Base-by-base conservation (phyloP, 2,329 filamentous ascomycete genomes). In the Aspergillus jensenii region DNA sequence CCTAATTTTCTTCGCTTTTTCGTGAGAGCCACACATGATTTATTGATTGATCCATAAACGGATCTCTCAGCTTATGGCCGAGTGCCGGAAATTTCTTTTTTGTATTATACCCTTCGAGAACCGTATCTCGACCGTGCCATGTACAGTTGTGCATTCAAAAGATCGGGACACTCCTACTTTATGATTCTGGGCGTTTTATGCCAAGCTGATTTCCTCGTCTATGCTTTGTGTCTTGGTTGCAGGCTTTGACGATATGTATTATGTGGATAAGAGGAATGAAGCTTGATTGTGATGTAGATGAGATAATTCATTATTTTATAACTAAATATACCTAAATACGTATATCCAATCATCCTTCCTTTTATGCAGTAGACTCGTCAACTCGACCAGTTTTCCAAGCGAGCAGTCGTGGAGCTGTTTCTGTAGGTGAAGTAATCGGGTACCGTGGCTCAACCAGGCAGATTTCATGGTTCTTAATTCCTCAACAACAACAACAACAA, bases 251-350 rank as follows among this genome's bases (percentile, higher is more conserved):
- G 65, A 63, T 62, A 63, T 56, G 62, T 62, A 63, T 56, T 61
- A 69, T 59, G 65, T 59, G 35, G 64, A 70, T 63, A 63, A 65
- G 68, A 68, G 67, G 63, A 60, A 70, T 58, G 67, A 67, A 49
- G 55, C 12, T 60, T 47, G 8, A 35, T 54, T 55, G 44, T 43
- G 51, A 55, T 40, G 14, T 54, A 49, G 27, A 58, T 45, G 43
- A 49, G 21, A 52, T 44, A 37, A 15, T 9, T 43, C 31, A 37
- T 25, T 44, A 21, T 17, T 27, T 25, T 33, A 48, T 44, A 27
- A n/a, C n/a, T n/a, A n/a, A 19, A 17, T 31, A 52, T 31, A 4
- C 12, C 15, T 15, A n/a, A 15, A 37, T 37, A 14, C 4, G 15
- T 37, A 37, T 37, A 14, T 37, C 35, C 14, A n/a, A 37, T n/a